Percentiles rank a stretch among this genome's conserved stretches.
phyloP scores from a whole-genome alignment of 148 eudicot species.

The Spergularia marina region DNA sequence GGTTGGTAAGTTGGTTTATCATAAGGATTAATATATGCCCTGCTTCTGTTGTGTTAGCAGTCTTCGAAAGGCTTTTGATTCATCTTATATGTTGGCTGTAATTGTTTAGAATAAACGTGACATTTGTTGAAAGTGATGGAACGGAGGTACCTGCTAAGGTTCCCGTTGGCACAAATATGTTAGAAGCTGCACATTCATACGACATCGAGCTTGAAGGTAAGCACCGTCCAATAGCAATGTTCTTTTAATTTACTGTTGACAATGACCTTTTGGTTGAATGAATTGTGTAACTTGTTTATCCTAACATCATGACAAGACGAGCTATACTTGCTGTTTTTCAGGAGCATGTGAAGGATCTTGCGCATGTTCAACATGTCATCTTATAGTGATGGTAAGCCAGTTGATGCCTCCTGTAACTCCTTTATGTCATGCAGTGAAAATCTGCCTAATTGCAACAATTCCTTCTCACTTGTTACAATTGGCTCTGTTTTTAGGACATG shows the following conservation, averaged over 20 bases:
- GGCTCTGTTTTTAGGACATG: slow-evolving; percentile 49
- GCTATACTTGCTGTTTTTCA: slow-evolving; percentile 31
- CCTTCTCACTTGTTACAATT: neutral
- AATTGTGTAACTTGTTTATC: neutral
- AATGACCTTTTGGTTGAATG: neutral
- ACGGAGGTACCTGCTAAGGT: slow-evolving; percentile 67
- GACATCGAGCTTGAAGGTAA: slow-evolving; percentile 91
- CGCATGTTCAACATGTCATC: slow-evolving; percentile 97
- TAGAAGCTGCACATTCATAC: slow-evolving; percentile 92
- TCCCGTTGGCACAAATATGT: slow-evolving; percentile 86
- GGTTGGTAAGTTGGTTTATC: neutral
- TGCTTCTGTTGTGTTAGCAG: slow-evolving; percentile 13
- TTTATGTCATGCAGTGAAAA: neutral
- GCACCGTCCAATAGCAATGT: slow-evolving; percentile 8
- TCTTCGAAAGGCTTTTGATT: neutral
- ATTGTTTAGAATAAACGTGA: slow-evolving; percentile 75
- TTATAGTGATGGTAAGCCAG: slow-evolving; percentile 71
- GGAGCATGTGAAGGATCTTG: slow-evolving; percentile 98
- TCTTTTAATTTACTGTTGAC: neutral
- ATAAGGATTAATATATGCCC: neutral
- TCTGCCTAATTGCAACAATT: neutral
- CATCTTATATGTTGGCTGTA: slow-evolving; percentile 3
- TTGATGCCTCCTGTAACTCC: neutral
- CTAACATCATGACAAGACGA: neutral
- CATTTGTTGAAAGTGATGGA: slow-evolving; percentile 86